Evolutionary conservation across 805 yeast species (phyloP).

Genomic region (Jamesozyma rosinii): DNA sequence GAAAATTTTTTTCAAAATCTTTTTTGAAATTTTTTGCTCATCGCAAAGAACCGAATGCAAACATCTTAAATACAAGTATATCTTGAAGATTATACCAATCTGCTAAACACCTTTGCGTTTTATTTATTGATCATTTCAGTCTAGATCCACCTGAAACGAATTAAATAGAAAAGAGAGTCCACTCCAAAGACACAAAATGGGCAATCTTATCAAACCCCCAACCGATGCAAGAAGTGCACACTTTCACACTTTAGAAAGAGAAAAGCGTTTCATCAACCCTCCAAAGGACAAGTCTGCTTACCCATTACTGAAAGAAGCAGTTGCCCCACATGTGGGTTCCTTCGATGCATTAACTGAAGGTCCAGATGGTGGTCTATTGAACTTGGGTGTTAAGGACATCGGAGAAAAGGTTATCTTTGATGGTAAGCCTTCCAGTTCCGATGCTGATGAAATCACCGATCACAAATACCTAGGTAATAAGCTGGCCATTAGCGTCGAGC

Average conservation of each 20-base stretch:
- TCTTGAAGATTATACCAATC: not conserved
- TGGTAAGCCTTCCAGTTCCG: slow-evolving; percentile 30
- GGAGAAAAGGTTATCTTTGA: slow-evolving; percentile 83
- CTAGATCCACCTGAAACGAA: not conserved
- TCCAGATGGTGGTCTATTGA: slow-evolving; percentile 72
- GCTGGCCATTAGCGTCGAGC: slow-evolving; percentile 72
- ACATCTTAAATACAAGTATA: not conserved
- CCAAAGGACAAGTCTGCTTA: slow-evolving; percentile 77
- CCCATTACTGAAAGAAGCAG: slow-evolving; percentile 81
- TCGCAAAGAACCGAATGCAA: not conserved
- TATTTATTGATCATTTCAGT: not conserved
- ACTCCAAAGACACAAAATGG: slow-evolving; percentile 14
- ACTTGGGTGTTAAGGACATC: slow-evolving; percentile 78
- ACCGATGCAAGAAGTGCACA: slow-evolving; percentile 33
- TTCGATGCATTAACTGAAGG: slow-evolving; percentile 93
- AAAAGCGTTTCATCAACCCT: slow-evolving; percentile 74
- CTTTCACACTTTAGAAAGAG: slow-evolving; percentile 74
- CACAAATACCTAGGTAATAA: slow-evolving; percentile 73
- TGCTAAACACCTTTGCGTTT: not conserved
- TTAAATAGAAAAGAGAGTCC: not conserved
- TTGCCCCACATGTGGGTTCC: slow-evolving; percentile 90
- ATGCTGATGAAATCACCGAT: slow-evolving; percentile 33
- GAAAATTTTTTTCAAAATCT: not conserved
- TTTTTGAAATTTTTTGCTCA: not conserved
- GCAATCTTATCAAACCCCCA: slow-evolving; percentile 26